Conservation (phyloP, 495 filamentous ascomycete genomes). For the Apodospora peruviana region DNA sequence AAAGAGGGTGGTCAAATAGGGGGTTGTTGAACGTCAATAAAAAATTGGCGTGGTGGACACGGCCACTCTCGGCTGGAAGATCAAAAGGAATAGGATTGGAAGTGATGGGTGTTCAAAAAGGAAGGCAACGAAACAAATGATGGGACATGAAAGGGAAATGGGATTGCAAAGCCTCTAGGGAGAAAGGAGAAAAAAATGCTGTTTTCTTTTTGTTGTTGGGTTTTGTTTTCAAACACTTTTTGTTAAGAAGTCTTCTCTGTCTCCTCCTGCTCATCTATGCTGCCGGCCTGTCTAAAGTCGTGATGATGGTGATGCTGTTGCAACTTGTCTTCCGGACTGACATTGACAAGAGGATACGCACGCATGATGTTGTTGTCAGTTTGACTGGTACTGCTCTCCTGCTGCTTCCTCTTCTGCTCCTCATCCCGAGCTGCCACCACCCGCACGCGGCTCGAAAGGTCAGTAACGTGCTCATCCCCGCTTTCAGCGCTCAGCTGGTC, state of each 20-base stretch:
- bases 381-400: constrained; percentile 14
- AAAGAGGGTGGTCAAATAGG: too few relatives aligned
- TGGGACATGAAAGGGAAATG: neutral
- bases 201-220: constrained; percentile 1
- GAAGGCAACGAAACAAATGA: constrained; percentile 1
- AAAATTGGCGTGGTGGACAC: too few relatives aligned
- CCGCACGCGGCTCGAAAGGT: constrained; percentile 52
- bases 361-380: constrained; percentile 16
- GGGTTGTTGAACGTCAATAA: too few relatives aligned
- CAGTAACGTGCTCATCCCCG: constrained; percentile 76
- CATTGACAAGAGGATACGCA: constrained; percentile 18
- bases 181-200: constrained; percentile 1
- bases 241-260: constrained; percentile 41
- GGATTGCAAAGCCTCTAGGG: constrained; percentile 1
- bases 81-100: too few relatives aligned
- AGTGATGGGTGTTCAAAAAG: constrained; percentile 3
- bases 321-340: constrained; percentile 5
- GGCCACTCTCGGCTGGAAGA: too few relatives aligned
- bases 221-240: constrained; percentile 4
- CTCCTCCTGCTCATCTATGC: constrained; percentile 56
- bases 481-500: constrained; percentile 68
- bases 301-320: constrained; percentile 18
- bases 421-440: constrained; percentile 29
- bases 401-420: constrained; percentile 12
- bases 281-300: constrained; percentile 42